Evolutionary conservation across 2,329 filamentous ascomycete species (phyloP), one percentile per base, ranked within the genome.

Genomic region (Cyphellophora attinorum): DNA sequence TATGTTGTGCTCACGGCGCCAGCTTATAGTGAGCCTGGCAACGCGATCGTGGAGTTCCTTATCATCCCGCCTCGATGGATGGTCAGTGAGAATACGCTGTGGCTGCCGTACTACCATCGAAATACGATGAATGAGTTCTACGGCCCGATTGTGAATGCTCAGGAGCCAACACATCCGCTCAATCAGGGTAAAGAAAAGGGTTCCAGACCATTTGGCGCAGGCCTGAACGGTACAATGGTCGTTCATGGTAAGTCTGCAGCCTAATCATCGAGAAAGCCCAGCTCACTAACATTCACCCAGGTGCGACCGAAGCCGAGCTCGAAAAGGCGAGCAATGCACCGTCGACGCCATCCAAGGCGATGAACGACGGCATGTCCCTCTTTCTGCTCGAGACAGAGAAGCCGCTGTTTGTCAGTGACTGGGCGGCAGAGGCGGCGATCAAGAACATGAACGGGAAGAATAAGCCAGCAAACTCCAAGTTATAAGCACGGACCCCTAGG

Each of bases 41-140:
- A 53, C 4, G 34, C 45, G 2, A 45, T 61, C 10, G 51, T 57
- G 2, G 59, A 62, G 30, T 51, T 63, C 27, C 47, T 60, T 5
- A 58, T 59, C 31, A 59, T 62, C 44, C 58, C 57, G 16, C 57
- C 57, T 3, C 50, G 58, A 13, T 61, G 59, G 57, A 55, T 57
- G 29, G 56, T 57, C 27, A 53, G 55, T n/a, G 17, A 21, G 49
- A 51, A 62, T 39, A 60, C 60, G 8, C 61, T 58, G 36, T 55
- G 59, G 8, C 57, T 56, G 3, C 59, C 60, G 5, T 62, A 61
- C 43, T 62, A 60, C 40, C 60, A 62, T 41, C 58, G 59, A 21
- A 62, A 62, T 31, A 57, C 50, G 6, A 54, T 56, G 19, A 57
- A 51, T 6, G 59, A 61, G 40, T 41, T 46, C 29, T 42, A 23